Base-by-base conservation (phyloP, 768 basidiomycete species). In the Phanerochaete carnosa region DNA sequence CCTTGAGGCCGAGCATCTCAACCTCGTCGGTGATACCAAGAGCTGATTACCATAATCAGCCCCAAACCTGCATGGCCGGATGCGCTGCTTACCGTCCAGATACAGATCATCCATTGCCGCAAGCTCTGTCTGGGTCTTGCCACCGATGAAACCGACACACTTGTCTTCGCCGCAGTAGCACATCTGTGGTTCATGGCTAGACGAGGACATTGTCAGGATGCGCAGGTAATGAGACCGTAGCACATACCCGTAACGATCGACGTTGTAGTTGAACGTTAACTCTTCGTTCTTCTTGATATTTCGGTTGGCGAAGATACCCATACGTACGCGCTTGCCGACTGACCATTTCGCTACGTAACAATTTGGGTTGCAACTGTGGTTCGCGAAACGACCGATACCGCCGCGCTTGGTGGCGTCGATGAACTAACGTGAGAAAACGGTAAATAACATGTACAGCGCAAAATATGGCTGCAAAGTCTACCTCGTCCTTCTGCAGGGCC, bases 261-360 rank as follows among this genome's bases (percentile, higher is more conserved):
- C 97, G 72, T 99, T 99, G 73, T 99, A 99, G 75, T 99, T 98
- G 79, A 98, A 98, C 0, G 97, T 98, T 66, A 98, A 74, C 74
- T 98, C 95, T 69, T 97, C 95, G 63, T 92, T 73, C 70, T 83
- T 84, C 70, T 81, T 73, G 65, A 98, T 88, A 56, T 79, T 64
- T 45, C 93, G 82, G 68, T 88, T 94, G n/a, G 96, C 88, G 68
- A 98, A 99, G 66, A 98, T 98, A 47, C 95, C 97, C 96, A 98
- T 98, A 35, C 97, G 88, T 63, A 98, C 86, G 45, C 89, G 83
- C 32, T 83, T 76, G 9, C 91, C 95, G 30, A 98, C 83, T 3
- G 94, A 94, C 97, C 97, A 99, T 74, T 97, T 98, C 29, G 95
- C 94, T 7, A 99, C 97, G 70, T 92, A 96, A 70, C 94, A 98